Evolutionary conservation across 257 asterid genomes (phyloP), one percentile per base, ranked within the genome.

Genomic region (Haberlea rhodopensis): DNA sequence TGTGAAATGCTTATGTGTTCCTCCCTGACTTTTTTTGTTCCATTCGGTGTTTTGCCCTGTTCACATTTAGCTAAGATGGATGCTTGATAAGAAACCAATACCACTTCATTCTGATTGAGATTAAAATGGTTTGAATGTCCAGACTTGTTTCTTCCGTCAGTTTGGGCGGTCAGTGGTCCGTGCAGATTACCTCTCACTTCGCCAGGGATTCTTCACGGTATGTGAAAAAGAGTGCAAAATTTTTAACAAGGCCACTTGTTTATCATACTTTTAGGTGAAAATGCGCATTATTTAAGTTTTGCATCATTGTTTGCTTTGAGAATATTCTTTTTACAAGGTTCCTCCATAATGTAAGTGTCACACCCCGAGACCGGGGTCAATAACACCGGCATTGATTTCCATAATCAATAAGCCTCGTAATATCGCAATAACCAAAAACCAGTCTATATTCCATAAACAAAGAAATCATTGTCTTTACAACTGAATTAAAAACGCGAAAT

Each of bases 81-180:
- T 25, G 28, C 48, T 56, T 53, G 9, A 60, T 48, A 54, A 69
- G 37, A 66, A 60, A 43, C 66, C 20, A n/a, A 1, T 24, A 16
- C 19, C 27, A 22, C 19, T 15, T 62, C 57, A 27, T 64, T 57
- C 71, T 79, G 66, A 74, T 21, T 7, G 29, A 43, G 53, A 0
- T 54, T 34, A 23, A 57, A 59, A 27, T 55, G 49, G 13, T 46
- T 66, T 71, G 69, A 53, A 66, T 83, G 63, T 70, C 21, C 87
- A 89, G 99, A 89, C 95, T 1, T 92, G 98, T 77, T 87, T 89
- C 84, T 84, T 92, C 69, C 86, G 97, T 63, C 99, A 92, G 77
- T 92, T 92, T 71, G 95, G 97, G 51, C 89, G 76, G 73, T 89
- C 99, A 24, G 96, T 92, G 48, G 99, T 83, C 53, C 96, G 95